A percentile compares a stretch with the other conserved stretches of the same genome.
phyloP scores from a whole-genome alignment of 2,329 filamentous ascomycete genomes.

The Lasiodiplodia sp. region DNA sequence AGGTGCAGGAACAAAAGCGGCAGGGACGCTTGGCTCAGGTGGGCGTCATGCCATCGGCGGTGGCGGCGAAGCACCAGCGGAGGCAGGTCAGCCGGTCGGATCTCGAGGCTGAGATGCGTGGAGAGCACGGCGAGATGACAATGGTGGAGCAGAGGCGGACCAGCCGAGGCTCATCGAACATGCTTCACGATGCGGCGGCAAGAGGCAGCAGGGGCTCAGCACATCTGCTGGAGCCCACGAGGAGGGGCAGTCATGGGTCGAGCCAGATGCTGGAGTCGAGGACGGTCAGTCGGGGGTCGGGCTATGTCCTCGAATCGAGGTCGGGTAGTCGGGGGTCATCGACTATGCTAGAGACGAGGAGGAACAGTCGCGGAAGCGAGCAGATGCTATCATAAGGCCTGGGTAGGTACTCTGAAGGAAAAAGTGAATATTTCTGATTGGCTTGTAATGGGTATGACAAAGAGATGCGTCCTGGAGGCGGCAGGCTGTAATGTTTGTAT shows the following conservation, averaged over 20 bases:
- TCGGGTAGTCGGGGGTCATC: background rate
- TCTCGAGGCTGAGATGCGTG: constrained; percentile 10
- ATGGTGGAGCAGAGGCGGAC: constrained; percentile 17
- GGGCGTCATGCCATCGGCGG: constrained; percentile 4
- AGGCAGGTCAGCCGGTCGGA: constrained; percentile 8
- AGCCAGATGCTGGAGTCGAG: background rate
- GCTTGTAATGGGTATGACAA: too few species aligned
- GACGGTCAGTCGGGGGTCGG: constrained; percentile 2
- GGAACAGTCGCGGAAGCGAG: constrained; percentile 2
- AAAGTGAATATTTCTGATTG: background rate
- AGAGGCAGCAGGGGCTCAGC: background rate
- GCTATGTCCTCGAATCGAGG: background rate
- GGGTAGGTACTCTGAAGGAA: background rate
- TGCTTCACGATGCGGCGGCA: background rate
- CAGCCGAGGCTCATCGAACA: constrained; percentile 9
- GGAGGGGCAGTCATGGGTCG: background rate
- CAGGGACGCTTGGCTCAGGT: constrained; percentile 6
- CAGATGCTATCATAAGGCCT: constrained; percentile 1
- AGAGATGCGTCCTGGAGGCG: background rate
- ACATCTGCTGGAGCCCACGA: background rate
- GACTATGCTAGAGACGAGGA: constrained; percentile 4
- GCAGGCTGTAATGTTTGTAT: background rate
- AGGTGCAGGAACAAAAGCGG: background rate
- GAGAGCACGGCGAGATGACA: background rate
- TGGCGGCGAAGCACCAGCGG: constrained; percentile 13